Evolutionary conservation across 2,329 filamentous ascomycete species (phyloP), one percentile per base, ranked within the genome.

Genomic region (Aulographum hederae): DNA sequence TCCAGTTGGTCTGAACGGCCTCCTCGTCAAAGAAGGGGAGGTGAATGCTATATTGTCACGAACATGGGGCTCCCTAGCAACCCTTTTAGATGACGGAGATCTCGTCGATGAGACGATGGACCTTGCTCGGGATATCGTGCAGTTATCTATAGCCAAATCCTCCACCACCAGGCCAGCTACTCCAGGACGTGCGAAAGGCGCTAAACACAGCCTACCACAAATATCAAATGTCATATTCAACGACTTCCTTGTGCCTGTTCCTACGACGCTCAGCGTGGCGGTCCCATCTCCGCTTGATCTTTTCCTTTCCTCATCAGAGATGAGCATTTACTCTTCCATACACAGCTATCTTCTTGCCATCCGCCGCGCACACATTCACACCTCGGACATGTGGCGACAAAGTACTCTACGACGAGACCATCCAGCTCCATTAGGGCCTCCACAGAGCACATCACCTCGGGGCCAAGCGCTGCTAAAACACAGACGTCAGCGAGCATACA

Each of bases 281-380:
- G 71, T 92, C 6, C 68, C 69, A 2, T 75, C 78, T 2, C 85
- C 89, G 0, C 56, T 95, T 4, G 85, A 95, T 47, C 67, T 98
- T 18, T 92, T 95, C 44, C 68, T 95, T 18, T 73, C 78, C 8
- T 60, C 68, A 3, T 63, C 73, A 1, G 85, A 95, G 44, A 56
- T 92, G 8, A 67, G 77, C 30, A 68, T 70, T 1, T 98, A 95
- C 52, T 78, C 82, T 0, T 65, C 66, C n/a, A 75, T 94, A 38
- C 84, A 91, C 49, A 69, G 81, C 2, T 95, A 94, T 43, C 67
- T 98, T 0, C 59, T 94, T 6, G 78, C 81, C 1, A 73, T 95
- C 39, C 76, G 82, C 32, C 72, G 85, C 35, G 80, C 84, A 3
- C 84, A 94, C 47, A 69, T 93, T 12, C 76, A 79, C 23, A 63